phyloP scores from a whole-genome alignment of 2,329 filamentous ascomycete genomes.

The Aspergillus chevalieri region DNA sequence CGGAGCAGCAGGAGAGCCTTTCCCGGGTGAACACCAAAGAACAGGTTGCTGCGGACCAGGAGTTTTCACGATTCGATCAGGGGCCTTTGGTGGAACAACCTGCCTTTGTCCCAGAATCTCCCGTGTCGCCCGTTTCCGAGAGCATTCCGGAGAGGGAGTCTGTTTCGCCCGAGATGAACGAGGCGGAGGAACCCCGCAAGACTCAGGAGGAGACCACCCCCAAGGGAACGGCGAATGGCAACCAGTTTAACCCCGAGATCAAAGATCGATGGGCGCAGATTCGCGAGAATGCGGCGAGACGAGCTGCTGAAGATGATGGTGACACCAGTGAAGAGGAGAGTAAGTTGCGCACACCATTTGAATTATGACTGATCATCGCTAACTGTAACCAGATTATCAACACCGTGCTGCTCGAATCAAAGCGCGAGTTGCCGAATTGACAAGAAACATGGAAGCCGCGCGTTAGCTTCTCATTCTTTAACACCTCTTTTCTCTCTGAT shows the following conservation, averaged over 20 bases:
- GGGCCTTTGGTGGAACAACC: slow-evolving; percentile 82
- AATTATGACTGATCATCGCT: slow-evolving; percentile 17
- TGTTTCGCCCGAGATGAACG: neutral
- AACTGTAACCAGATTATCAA: slow-evolving; percentile 65
- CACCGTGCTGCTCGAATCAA: slow-evolving; percentile 96
- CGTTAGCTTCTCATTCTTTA: slow-evolving; percentile 11
- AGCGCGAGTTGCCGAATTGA: slow-evolving; percentile 89
- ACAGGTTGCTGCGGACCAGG: slow-evolving; percentile 38
- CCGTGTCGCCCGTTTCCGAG: slow-evolving; percentile 16
- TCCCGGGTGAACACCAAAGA: slow-evolving; percentile 55
- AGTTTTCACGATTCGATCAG: slow-evolving; percentile 71
- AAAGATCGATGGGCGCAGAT: slow-evolving; percentile 94
- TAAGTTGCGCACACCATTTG: slow-evolving; percentile 45
- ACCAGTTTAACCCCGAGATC: slow-evolving; percentile 9
- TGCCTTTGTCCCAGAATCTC: slow-evolving; percentile 63
- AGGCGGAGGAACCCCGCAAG: neutral
- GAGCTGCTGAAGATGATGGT: slow-evolving; percentile 69
- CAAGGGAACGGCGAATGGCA: no score
- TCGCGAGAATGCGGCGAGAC: slow-evolving; percentile 83
- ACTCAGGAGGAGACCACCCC: no score
- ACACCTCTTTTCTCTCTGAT: neutral
- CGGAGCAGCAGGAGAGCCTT: slow-evolving; percentile 43
- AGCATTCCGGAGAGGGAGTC: slow-evolving; percentile 10
- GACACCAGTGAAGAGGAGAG: slow-evolving; percentile 95
- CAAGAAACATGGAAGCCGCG: slow-evolving; percentile 66